Conservation (phyloP, 306 rosid species). For the Dicorynia guianensis region DNA sequence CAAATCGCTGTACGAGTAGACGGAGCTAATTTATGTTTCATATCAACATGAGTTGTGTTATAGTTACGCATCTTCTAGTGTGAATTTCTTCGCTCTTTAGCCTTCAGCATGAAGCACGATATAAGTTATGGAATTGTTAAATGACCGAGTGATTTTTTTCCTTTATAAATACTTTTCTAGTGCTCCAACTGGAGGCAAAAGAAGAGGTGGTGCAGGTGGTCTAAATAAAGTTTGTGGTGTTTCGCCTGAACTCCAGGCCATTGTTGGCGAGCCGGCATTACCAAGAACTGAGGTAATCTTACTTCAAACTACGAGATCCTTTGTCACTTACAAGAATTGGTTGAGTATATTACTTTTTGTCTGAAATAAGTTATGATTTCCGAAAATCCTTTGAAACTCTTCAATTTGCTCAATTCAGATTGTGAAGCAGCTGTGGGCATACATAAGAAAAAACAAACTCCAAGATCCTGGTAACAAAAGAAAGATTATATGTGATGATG, state of each 20-base stretch:
- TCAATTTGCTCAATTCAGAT: constrained; percentile 44
- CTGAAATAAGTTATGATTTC: neutral
- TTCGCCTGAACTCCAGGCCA: constrained; percentile 62
- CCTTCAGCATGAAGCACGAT: no score
- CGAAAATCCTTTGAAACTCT: neutral
- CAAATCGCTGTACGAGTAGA: no score
- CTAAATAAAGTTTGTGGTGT: constrained; percentile 60
- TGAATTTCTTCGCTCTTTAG: neutral
- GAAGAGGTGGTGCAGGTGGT: constrained; percentile 64
- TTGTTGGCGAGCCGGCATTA: constrained; percentile 60
- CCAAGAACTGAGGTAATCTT: constrained; percentile 58
- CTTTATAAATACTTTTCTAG: constrained; percentile 25
- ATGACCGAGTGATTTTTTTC: neutral
- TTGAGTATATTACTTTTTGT: neutral
- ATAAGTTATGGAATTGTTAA: no score
- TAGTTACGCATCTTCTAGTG: neutral
- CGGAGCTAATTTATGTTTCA: neutral
- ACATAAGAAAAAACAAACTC: constrained; percentile 59
- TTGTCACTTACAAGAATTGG: neutral
- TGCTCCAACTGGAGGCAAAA: constrained; percentile 48
- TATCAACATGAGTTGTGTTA: neutral
- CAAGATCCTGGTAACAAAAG: constrained; percentile 70
- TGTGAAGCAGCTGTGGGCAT: constrained; percentile 69
- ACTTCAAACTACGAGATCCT: neutral
- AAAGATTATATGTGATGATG: constrained; percentile 63